Conservation (phyloP, 148 eudicot species). For the Fallopia convolvulus region DNA sequence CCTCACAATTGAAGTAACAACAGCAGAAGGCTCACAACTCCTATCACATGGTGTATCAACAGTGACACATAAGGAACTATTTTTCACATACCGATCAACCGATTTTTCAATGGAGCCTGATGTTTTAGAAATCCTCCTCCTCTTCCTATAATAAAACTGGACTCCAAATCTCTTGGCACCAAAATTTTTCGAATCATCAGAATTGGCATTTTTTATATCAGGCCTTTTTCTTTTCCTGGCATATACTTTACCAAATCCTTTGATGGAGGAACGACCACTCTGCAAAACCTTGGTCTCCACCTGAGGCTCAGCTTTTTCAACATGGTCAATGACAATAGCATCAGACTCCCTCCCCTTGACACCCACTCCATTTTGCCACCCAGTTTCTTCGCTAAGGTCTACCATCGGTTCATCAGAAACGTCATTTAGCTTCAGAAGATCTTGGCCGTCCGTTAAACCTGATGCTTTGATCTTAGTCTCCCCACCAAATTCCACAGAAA, state of each 20-base stretch:
- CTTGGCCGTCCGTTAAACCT: conserved; percentile 19
- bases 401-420: background rate
- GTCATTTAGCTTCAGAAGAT: conserved; percentile 31
- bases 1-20: conserved; percentile 34
- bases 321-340: background rate
- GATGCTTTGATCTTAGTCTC: conserved; percentile 19
- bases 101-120: background rate
- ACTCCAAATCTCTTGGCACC: conserved; percentile 33
- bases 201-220: background rate
- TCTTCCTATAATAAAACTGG: conserved; percentile 39
- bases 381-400: background rate
- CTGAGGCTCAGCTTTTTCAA: background rate
- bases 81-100: background rate
- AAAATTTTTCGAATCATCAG: background rate
- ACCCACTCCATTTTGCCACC: background rate
- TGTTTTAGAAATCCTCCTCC: conserved; percentile 17
- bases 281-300: background rate
- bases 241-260: conserved; percentile 44
- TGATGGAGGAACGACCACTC: background rate
- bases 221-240: conserved; percentile 56
- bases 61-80: conserved; percentile 12
- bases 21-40: conserved; percentile 14
- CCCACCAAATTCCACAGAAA: conserved; percentile 30
- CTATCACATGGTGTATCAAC: background rate
- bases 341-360: background rate